These are phyloP conservation scores for Begonia fuchsioides DNA, from an alignment of 306 rosid genomes.

Conservation along the genomic window DNA sequence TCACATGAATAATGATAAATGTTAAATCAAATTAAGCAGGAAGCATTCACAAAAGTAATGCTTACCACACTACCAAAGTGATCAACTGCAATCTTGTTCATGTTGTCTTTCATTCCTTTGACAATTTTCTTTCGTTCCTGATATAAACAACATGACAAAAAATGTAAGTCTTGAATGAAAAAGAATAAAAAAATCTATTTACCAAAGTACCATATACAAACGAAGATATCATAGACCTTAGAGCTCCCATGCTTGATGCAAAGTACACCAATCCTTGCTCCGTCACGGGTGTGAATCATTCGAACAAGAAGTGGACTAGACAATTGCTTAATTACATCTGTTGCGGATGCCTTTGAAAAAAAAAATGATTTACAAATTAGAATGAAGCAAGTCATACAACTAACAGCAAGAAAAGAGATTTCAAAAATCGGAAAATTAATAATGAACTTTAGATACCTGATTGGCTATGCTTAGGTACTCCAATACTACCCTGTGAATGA, in stretches of 20 bases:
- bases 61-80: conserved; percentile 75
- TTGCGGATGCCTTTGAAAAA: conserved; percentile 57
- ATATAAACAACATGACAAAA: conserved; percentile 3
- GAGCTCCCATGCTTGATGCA: conserved; percentile 89
- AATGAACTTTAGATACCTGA: conserved; percentile 28
- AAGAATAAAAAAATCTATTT: too few species aligned
- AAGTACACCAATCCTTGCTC: conserved; percentile 66
- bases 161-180: too few species aligned
- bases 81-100: conserved; percentile 56
- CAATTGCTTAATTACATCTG: conserved; percentile 67
- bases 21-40: background rate
- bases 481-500: conserved; percentile 58
- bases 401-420: too few species aligned
- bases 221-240: conserved; percentile 33
- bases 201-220: too few species aligned
- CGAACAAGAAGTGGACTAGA: conserved; percentile 68
- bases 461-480: conserved; percentile 80
- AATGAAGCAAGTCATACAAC: conserved; percentile 1
- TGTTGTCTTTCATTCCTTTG: conserved; percentile 79
- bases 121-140: conserved; percentile 92
- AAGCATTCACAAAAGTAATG: conserved; percentile 5
- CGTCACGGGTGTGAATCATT: conserved; percentile 78
- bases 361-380: conserved; percentile 24
- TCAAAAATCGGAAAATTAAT: too few species aligned
- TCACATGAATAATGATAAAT: too few species aligned